A percentile compares a stretch with the other conserved stretches of the same genome.
These are phyloP conservation scores for Bipolaris bicolor DNA, from an alignment of 2,329 filamentous ascomycete species.

Conservation along the genomic window DNA sequence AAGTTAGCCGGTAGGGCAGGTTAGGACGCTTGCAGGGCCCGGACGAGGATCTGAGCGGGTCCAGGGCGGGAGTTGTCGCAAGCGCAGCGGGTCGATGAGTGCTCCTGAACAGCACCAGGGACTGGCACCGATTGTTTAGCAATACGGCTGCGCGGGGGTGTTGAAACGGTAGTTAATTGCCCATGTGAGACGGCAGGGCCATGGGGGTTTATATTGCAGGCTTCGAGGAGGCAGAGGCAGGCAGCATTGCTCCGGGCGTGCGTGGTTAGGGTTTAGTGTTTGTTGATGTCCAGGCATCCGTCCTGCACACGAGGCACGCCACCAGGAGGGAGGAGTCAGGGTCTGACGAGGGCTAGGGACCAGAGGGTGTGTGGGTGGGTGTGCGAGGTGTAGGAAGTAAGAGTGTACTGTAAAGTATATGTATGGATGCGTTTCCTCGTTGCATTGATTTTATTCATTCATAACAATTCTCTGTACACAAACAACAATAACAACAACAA, in stretches of 20 bases:
- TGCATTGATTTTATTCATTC: no score
- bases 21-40: conserved; percentile 1
- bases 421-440: no score
- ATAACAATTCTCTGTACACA: no score
- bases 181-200: conserved; percentile 8
- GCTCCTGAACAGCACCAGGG: conserved; percentile 13
- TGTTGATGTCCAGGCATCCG: conserved; percentile 14
- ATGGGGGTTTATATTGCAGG: conserved; percentile 16
- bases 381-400: no score
- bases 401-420: no score
- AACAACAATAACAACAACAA: no score
- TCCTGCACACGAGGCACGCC: conserved; percentile 4
- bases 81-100: conserved; percentile 1
- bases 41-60: background rate
- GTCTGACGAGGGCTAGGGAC: no score
- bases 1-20: conserved; percentile 7
- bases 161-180: background rate
- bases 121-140: conserved; percentile 23
- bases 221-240: background rate
- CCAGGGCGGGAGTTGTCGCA: conserved; percentile 3
- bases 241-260: conserved; percentile 4
- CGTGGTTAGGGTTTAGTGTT: conserved; percentile 10
- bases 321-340: background rate
- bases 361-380: no score
- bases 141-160: background rate